Conservation (phyloP, 768 basidiomycete species). For the Inosperma sp. region DNA sequence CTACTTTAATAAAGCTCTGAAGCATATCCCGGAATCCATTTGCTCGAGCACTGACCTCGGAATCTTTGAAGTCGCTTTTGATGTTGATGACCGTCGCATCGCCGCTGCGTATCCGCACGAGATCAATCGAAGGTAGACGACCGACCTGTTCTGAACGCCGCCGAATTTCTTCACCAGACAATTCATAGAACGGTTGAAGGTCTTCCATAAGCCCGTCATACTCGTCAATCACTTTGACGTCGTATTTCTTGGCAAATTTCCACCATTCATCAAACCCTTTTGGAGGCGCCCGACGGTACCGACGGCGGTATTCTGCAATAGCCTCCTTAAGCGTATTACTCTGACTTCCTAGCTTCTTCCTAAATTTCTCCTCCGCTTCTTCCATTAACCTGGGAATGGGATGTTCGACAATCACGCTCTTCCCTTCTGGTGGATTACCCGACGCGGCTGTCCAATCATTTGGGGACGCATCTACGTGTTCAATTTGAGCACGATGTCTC, state of each 20-base stretch:
- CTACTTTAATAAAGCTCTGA: constrained; percentile 59
- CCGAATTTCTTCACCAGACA: constrained; percentile 70
- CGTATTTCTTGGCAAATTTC: constrained; percentile 66
- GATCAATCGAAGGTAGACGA: constrained; percentile 74
- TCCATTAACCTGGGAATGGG: constrained; percentile 84
- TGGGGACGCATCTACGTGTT: constrained; percentile 17
- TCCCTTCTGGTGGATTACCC: constrained; percentile 17
- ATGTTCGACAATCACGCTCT: constrained; percentile 40
- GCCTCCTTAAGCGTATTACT: constrained; percentile 77
- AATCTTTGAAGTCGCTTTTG: constrained; percentile 53
- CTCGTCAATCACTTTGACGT: constrained; percentile 82
- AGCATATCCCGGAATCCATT: constrained; percentile 75
- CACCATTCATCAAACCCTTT: constrained; percentile 92
- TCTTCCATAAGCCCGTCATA: constrained; percentile 79
- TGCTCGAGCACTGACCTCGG: constrained; percentile 73
- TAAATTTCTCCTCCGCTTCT: constrained; percentile 74
- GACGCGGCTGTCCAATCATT: constrained; percentile 20
- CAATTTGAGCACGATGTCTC: constrained; percentile 20
- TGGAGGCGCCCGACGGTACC: constrained; percentile 79
- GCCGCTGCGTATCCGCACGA: constrained; percentile 76
- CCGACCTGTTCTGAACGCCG: constrained; percentile 63
- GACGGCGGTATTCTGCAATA: constrained; percentile 71
- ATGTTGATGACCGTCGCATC: constrained; percentile 54
- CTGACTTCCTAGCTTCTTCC: constrained; percentile 62
- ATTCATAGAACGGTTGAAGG: constrained; percentile 77